A percentile compares a stretch with the other conserved stretches of the same genome.
Conservation (phyloP, 352 stramenopile species). For the Pythium monospermum region DNA sequence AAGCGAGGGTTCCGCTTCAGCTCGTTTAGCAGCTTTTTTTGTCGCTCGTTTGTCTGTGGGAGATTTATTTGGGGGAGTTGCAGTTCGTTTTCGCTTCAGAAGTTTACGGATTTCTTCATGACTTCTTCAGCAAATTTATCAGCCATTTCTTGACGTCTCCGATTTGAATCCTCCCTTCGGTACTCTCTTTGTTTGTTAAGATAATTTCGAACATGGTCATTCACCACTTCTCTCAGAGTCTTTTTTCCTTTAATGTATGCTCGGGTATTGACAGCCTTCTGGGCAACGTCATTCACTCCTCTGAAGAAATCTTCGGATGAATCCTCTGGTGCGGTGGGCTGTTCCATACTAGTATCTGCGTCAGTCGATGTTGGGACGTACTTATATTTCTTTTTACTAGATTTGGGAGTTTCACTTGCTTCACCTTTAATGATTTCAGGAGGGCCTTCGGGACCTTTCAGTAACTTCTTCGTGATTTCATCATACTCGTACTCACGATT, state of each 20-base stretch:
- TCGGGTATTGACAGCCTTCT: slow-evolving; percentile 17
- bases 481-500: too few relatives aligned
- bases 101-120: slow-evolving; percentile 15
- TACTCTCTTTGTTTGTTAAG: slow-evolving; percentile 21
- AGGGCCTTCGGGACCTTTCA: slow-evolving; percentile 8
- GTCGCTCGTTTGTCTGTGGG: slow-evolving; percentile 15
- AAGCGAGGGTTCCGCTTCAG: slow-evolving; percentile 10
- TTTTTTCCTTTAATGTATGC: slow-evolving; percentile 23
- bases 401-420: slow-evolving; percentile 15
- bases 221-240: slow-evolving; percentile 13
- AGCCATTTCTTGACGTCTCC: slow-evolving; percentile 14
- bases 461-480: too few relatives aligned
- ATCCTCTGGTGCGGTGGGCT: slow-evolving; percentile 9
- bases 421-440: slow-evolving; percentile 15
- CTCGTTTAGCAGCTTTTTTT: slow-evolving; percentile 16
- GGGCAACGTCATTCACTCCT: slow-evolving; percentile 14
- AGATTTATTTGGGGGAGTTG: slow-evolving; percentile 21
- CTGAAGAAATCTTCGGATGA: slow-evolving; percentile 7
- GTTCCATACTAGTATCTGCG: slow-evolving; percentile 9
- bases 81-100: slow-evolving; percentile 16
- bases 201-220: slow-evolving; percentile 17
- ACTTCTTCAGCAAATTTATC: slow-evolving; percentile 16
- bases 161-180: slow-evolving; percentile 19
- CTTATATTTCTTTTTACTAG: slow-evolving; percentile 15
- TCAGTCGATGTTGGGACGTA: slow-evolving; percentile 10